phyloP scores from a whole-genome alignment of 2,329 filamentous ascomycete genomes.

The Claviceps cyperi region DNA sequence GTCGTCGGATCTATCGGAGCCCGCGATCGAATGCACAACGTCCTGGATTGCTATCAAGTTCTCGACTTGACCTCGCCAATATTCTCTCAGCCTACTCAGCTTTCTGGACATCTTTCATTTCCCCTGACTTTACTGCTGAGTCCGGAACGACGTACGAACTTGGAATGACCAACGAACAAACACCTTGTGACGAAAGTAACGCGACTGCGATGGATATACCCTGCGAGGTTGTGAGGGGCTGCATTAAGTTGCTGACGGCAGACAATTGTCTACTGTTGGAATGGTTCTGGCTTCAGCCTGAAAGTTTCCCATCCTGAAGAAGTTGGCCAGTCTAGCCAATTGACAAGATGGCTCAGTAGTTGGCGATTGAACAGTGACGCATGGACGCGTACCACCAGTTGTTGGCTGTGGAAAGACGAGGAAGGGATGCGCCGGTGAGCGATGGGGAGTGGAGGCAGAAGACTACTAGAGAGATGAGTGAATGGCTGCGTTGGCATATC shows the following conservation, averaged over 20 bases:
- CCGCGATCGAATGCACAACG: background rate
- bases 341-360: constrained; percentile 2
- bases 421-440: constrained; percentile 13
- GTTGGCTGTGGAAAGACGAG: constrained; percentile 18
- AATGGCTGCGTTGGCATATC: background rate
- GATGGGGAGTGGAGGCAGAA: constrained; percentile 13
- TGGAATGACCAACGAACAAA: constrained; percentile 14
- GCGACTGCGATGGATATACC: constrained; percentile 29
- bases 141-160: constrained; percentile 17
- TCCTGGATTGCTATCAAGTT: background rate
- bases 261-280: background rate
- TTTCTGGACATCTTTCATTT: constrained; percentile 10
- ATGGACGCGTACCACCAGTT: constrained; percentile 3
- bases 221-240: constrained; percentile 23
- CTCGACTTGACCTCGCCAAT: background rate
- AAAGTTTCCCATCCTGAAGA: background rate
- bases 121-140: constrained; percentile 17
- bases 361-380: constrained; percentile 3
- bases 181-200: constrained; percentile 20
- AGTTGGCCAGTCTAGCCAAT: background rate
- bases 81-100: background rate
- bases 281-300: background rate
- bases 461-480: constrained; percentile 6
- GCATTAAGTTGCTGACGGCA: constrained; percentile 18
- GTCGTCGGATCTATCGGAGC: background rate